A percentile compares a stretch with the other conserved stretches of the same genome.
These are phyloP conservation scores for Corymbia calophylla DNA, from an alignment of 441 rosid genomes.

Conservation along the genomic window DNA sequence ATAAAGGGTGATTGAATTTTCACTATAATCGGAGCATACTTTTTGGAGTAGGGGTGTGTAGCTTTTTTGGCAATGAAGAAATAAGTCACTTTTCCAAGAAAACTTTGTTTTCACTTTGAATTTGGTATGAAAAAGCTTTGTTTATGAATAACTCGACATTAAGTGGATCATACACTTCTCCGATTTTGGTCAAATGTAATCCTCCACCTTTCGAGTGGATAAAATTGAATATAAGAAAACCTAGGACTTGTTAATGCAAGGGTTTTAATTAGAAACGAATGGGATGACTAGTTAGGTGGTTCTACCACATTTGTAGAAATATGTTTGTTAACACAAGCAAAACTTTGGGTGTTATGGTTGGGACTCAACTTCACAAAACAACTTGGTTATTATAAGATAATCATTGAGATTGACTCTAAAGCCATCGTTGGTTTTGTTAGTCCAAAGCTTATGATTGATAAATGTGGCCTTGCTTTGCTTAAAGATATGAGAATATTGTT, in stretches of 20 bases:
- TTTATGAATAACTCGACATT: not conserved
- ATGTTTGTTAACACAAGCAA: not conserved
- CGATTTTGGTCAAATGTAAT: not conserved
- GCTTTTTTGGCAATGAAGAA: not conserved
- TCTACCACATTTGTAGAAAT: not conserved
- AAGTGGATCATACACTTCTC: not conserved
- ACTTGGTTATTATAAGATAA: not conserved
- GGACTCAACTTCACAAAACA: not conserved
- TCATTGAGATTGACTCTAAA: not conserved
- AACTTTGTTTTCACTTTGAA: not conserved
- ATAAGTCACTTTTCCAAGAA: too few relatives aligned
- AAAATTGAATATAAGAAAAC: not conserved
- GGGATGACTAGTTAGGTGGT: not conserved
- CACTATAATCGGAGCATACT: not conserved
- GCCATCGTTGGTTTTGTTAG: not conserved
- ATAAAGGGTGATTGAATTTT: not conserved
- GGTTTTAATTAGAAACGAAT: not conserved
- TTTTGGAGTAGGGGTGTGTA: accelerated
- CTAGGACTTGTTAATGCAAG: not conserved
- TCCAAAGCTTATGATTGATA: not conserved
- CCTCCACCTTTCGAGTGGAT: not conserved
- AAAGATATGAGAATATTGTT: too few relatives aligned
- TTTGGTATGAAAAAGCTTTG: accelerated
- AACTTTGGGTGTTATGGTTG: not conserved
- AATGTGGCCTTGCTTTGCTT: not conserved